A percentile compares a stretch with the other conserved stretches of the same genome.
phyloP scores from a whole-genome alignment of 2,329 filamentous ascomycete genomes.

The Hypoxylon sp. region DNA sequence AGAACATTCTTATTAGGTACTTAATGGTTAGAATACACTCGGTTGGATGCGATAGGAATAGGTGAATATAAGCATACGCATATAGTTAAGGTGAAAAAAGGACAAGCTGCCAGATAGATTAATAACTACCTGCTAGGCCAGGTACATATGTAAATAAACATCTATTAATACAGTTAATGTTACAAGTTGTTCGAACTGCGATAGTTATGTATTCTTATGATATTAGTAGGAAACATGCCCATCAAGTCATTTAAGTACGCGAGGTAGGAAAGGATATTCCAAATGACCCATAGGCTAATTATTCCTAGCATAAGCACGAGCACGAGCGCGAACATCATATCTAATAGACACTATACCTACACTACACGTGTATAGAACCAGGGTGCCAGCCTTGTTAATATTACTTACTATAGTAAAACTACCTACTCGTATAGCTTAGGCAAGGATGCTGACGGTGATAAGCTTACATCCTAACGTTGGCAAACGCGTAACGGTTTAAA shows the following conservation, averaged over 20 bases:
- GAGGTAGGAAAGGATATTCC: neutral
- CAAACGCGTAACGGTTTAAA: neutral
- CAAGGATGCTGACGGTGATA: constrained; percentile 10
- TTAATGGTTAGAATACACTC: neutral
- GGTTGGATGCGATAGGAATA: constrained; percentile 2
- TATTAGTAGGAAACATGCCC: neutral
- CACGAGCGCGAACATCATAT: neutral
- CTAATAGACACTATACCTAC: neutral
- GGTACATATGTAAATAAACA: neutral
- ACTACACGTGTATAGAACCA: neutral
- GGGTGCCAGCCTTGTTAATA: constrained; percentile 10
- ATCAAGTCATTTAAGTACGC: neutral
- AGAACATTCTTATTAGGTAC: constrained; percentile 9
- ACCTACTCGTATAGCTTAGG: neutral
- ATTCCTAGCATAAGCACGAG: neutral
- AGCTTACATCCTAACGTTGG: neutral
- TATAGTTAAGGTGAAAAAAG: neutral
- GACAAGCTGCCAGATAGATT: neutral
- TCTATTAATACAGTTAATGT: neutral
- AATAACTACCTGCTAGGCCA: neutral
- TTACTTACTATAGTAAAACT: neutral
- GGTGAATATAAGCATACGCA: neutral
- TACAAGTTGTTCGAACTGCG: neutral
- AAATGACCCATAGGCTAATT: constrained; percentile 1
- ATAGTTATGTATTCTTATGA: neutral